These are phyloP conservation scores for Hygrophoropsis aurantiaca DNA, from an alignment of 768 basidiomycete species.

Conservation along the genomic window DNA sequence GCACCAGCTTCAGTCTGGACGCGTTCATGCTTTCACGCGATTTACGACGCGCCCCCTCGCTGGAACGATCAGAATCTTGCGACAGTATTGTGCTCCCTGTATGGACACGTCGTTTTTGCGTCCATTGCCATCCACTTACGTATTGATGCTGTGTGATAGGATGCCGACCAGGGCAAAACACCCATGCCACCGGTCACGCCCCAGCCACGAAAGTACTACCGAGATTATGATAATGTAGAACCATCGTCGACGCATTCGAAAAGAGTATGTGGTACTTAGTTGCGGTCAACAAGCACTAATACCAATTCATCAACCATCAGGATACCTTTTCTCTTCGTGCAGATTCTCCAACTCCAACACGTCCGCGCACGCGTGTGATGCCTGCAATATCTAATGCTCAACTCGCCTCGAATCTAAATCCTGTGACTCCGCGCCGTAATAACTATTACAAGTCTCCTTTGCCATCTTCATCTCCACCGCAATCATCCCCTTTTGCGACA, in stretches of 20 bases:
- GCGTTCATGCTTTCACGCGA: conserved; percentile 59
- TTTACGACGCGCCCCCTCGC: conserved; percentile 37
- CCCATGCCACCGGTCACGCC: conserved; percentile 50
- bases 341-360: conserved; percentile 47
- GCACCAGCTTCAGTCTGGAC: conserved; percentile 45
- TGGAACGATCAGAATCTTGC: conserved; percentile 31
- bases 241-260: conserved; percentile 29
- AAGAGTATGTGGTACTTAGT: conserved; percentile 18
- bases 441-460: conserved; percentile 46
- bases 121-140: conserved; percentile 9
- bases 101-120: conserved; percentile 26
- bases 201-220: conserved; percentile 61
- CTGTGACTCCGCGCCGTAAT: conserved; percentile 51
- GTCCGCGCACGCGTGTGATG: conserved; percentile 32
- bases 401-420: conserved; percentile 37
- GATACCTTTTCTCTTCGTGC: conserved; percentile 30
- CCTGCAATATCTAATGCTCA: conserved; percentile 25
- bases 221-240: conserved; percentile 36
- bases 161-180: conserved; percentile 27
- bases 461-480: conserved; percentile 61
- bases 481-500: conserved; percentile 62
- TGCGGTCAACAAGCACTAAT: conserved; percentile 1
- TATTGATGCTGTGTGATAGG: conserved; percentile 16
- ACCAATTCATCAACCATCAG: conserved; percentile 10
- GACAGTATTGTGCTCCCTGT: conserved; percentile 38